These are phyloP conservation scores for Leccinum ochraceum DNA, from an alignment of 768 basidiomycete genomes.

Conservation along the genomic window DNA sequence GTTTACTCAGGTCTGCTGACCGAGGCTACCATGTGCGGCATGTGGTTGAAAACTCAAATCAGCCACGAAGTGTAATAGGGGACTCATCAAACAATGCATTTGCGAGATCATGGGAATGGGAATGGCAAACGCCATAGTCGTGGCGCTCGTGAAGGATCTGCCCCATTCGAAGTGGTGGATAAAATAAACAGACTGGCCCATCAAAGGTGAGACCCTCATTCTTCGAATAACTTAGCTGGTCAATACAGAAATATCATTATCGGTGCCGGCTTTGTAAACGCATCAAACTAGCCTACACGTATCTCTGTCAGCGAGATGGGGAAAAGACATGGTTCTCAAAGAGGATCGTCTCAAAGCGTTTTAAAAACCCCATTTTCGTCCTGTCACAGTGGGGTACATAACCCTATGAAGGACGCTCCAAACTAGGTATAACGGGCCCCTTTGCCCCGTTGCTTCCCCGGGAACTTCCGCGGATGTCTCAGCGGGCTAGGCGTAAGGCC, in stretches of 20 bases:
- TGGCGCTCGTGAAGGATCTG: neutral
- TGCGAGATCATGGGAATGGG: neutral
- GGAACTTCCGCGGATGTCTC: too few species aligned
- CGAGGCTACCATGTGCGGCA: neutral
- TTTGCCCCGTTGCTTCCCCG: too few species aligned
- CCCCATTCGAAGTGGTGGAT: neutral
- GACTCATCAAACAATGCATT: neutral
- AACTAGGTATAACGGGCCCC: too few species aligned
- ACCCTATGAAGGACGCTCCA: too few species aligned
- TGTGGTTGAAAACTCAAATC: neutral
- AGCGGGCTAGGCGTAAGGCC: too few species aligned
- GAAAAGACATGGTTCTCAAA: conserved; percentile 4
- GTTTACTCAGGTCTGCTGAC: neutral
- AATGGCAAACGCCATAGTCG: neutral
- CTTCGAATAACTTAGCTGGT: neutral
- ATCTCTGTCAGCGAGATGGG: too few species aligned
- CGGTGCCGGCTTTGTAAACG: neutral
- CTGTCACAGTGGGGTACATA: too few species aligned
- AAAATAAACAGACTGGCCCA: neutral
- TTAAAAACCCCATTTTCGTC: too few species aligned
- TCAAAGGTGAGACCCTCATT: neutral
- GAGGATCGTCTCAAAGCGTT: neutral
- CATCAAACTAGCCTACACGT: neutral
- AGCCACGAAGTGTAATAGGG: neutral
- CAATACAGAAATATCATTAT: neutral